phyloP scores from a whole-genome alignment of 306 rosid genomes.

The Dryas drummondii region DNA sequence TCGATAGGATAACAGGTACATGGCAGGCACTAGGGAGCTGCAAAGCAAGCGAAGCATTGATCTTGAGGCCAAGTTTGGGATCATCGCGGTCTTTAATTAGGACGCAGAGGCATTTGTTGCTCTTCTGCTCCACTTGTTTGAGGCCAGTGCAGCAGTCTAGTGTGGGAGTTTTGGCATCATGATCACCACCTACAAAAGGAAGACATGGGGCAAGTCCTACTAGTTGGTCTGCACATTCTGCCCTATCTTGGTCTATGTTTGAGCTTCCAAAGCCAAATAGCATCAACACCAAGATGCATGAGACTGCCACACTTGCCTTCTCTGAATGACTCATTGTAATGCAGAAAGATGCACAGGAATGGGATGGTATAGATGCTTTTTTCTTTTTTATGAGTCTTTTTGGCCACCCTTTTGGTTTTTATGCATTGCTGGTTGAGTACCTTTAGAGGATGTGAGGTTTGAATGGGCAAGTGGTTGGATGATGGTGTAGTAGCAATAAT shows the following conservation, averaged over 20 bases:
- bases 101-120: slow-evolving; percentile 66
- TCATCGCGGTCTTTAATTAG: slow-evolving; percentile 67
- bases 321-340: slow-evolving; percentile 29
- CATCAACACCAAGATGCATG: slow-evolving; percentile 21
- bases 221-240: slow-evolving; percentile 60
- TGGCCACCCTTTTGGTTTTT: background rate
- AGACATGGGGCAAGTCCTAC: slow-evolving; percentile 55
- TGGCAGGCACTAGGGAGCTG: slow-evolving; percentile 53
- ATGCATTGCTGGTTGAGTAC: background rate
- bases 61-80: slow-evolving; percentile 61
- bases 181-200: slow-evolving; percentile 48
- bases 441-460: background rate
- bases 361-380: background rate
- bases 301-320: slow-evolving; percentile 8
- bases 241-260: slow-evolving; percentile 57
- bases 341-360: background rate
- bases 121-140: slow-evolving; percentile 46
- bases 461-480: background rate
- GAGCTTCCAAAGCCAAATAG: slow-evolving; percentile 38
- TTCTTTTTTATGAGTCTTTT: background rate
- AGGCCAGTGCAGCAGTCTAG: slow-evolving; percentile 71
- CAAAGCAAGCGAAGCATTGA: slow-evolving; percentile 62
- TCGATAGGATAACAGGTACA: slow-evolving; percentile 45
- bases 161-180: slow-evolving; percentile 57
- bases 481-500: slow-evolving; percentile 4